These are phyloP conservation scores for Trypethelium eluteriae DNA, from an alignment of 495 filamentous ascomycete species.

Conservation along the genomic window DNA sequence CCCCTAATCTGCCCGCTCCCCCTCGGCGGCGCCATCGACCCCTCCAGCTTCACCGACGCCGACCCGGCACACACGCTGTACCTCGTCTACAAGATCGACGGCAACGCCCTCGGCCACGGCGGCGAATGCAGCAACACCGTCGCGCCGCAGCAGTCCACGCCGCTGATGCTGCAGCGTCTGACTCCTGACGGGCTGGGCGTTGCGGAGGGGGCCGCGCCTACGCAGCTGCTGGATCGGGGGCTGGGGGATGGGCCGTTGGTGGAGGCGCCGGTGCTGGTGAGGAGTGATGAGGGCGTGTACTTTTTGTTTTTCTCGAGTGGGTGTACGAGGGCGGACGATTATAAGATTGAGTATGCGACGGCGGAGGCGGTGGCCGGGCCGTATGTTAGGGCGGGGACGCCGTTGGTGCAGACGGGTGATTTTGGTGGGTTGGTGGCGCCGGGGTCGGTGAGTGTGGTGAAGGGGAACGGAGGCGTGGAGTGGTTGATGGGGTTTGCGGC, in stretches of 20 bases:
- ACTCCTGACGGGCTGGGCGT: slow-evolving; percentile 19
- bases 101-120: slow-evolving; percentile 12
- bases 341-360: slow-evolving; percentile 24
- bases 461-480: no score
- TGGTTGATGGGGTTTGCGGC: slow-evolving; percentile 22
- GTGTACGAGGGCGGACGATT: slow-evolving; percentile 17
- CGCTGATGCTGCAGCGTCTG: slow-evolving; percentile 25
- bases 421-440: slow-evolving; percentile 19
- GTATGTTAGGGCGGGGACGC: slow-evolving; percentile 12
- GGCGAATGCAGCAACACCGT: slow-evolving; percentile 2
- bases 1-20: slow-evolving; percentile 24
- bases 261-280: slow-evolving; percentile 23
- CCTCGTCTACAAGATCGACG: slow-evolving; percentile 23
- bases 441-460: slow-evolving; percentile 17
- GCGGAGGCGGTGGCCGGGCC: slow-evolving; percentile 19
- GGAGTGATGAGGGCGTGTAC: slow-evolving; percentile 17
- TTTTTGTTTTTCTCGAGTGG: slow-evolving; percentile 24
- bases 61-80: slow-evolving; percentile 13
- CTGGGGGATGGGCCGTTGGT: slow-evolving; percentile 23
- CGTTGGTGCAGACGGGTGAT: slow-evolving; percentile 20
- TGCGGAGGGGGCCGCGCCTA: background rate
- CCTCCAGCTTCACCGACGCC: slow-evolving; percentile 21
- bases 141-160: slow-evolving; percentile 20
- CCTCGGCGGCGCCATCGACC: slow-evolving; percentile 29
- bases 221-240: slow-evolving; percentile 20